These are phyloP conservation scores for Nothophoma quercina DNA, from an alignment of 2,329 filamentous ascomycete species.

Conservation along the genomic window DNA sequence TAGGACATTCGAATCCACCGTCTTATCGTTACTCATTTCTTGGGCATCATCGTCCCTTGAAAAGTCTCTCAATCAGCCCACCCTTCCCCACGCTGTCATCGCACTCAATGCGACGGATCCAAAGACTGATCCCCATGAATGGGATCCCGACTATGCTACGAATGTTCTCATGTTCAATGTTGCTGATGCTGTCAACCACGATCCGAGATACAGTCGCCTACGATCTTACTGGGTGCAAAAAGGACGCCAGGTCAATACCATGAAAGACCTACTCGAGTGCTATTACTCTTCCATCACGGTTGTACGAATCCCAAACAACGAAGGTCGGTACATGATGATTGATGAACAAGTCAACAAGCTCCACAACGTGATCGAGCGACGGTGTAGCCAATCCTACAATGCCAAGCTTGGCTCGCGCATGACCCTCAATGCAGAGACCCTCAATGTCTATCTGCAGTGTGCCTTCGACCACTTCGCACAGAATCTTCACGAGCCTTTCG, in stretches of 20 bases:
- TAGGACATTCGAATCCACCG: neutral
- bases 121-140: slow-evolving; percentile 44
- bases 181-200: too few relatives aligned
- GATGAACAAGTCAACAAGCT: slow-evolving; percentile 58
- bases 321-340: slow-evolving; percentile 56
- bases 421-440: slow-evolving; percentile 56
- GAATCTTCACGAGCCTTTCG: slow-evolving; percentile 56
- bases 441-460: slow-evolving; percentile 57
- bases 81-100: slow-evolving; percentile 63
- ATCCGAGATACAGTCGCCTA: too few relatives aligned
- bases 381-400: neutral
- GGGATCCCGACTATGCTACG: neutral
- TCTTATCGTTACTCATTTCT: neutral
- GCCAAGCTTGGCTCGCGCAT: slow-evolving; percentile 51
- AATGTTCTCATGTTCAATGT: neutral
- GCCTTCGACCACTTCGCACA: slow-evolving; percentile 60
- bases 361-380: slow-evolving; percentile 39
- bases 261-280: slow-evolving; percentile 32
- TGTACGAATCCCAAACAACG: slow-evolving; percentile 57
- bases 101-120: slow-evolving; percentile 58
- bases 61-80: slow-evolving; percentile 58
- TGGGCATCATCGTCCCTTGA: slow-evolving; percentile 15
- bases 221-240: neutral
- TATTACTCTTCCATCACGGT: slow-evolving; percentile 60
- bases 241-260: slow-evolving; percentile 6